phyloP scores from a whole-genome alignment of 805 yeast species.

The Diddensiella caesifluorescens region DNA sequence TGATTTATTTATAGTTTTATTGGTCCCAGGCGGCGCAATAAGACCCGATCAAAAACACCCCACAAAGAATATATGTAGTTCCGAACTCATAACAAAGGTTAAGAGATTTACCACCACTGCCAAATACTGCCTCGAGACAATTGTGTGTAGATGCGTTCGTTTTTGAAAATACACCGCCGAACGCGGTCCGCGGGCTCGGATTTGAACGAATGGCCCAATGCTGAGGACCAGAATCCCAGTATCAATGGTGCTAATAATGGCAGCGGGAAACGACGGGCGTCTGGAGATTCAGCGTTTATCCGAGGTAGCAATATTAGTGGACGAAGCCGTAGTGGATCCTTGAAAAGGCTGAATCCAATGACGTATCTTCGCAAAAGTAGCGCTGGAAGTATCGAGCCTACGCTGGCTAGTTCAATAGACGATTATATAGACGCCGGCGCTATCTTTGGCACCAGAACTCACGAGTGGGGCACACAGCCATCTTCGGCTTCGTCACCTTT shows the following conservation, averaged over 20 bases:
- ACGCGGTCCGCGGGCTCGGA: slow-evolving; percentile 1
- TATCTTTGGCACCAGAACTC: slow-evolving; percentile 45
- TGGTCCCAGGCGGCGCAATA: too few species aligned
- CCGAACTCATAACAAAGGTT: too few species aligned
- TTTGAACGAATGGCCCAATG: neutral
- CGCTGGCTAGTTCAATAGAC: slow-evolving; percentile 8
- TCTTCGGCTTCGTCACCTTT: neutral
- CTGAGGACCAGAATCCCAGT: neutral
- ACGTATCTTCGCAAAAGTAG: slow-evolving; percentile 17
- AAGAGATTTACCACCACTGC: too few species aligned
- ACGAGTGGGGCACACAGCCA: slow-evolving; percentile 43
- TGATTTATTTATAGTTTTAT: too few species aligned
- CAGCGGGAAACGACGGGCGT: neutral
- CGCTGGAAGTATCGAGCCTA: slow-evolving; percentile 17
- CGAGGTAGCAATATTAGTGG: neutral
- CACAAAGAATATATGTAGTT: too few species aligned
- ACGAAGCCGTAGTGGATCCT: neutral
- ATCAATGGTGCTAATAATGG: neutral
- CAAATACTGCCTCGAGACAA: too few species aligned
- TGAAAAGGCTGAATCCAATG: slow-evolving; percentile 22
- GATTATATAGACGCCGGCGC: slow-evolving; percentile 25
- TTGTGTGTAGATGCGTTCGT: neutral
- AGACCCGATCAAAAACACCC: too few species aligned
- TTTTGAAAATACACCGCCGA: neutral
- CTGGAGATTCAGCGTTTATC: neutral